Percentiles rank a stretch among this genome's conserved stretches.
These are phyloP conservation scores for Corchorus olitorius DNA, from an alignment of 345 rosid species.

Conservation along the genomic window DNA sequence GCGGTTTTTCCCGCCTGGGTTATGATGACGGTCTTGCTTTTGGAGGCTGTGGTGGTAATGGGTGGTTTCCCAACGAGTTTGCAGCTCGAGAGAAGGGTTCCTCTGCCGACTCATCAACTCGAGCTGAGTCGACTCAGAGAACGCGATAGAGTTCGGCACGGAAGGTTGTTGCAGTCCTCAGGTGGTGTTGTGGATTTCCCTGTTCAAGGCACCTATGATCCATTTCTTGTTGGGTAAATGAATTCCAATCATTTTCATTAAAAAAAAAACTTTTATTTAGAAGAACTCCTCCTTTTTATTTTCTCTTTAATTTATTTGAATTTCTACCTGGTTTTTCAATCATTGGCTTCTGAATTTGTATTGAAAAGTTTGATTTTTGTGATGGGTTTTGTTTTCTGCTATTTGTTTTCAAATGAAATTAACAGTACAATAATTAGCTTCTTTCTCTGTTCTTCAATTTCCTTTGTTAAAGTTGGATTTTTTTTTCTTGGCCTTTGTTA, in stretches of 20 bases:
- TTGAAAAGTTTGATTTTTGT: not conserved
- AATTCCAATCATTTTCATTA: not conserved
- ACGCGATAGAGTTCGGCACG: slow-evolving; percentile 70
- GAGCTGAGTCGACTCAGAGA: slow-evolving; percentile 62
- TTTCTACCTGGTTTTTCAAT: slow-evolving; percentile 13
- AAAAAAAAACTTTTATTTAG: not conserved
- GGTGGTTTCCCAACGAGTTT: slow-evolving; percentile 59
- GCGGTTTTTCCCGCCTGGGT: slow-evolving; percentile 17
- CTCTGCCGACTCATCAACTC: slow-evolving; percentile 40
- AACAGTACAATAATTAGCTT: not conserved
- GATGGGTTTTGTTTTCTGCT: slow-evolving; percentile 2
- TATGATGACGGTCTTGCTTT: slow-evolving; percentile 6
- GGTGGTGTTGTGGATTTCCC: slow-evolving; percentile 75
- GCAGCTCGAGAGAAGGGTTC: slow-evolving; percentile 61
- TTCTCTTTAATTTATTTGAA: not conserved
- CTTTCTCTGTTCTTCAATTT: not conserved
- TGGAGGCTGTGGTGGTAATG: slow-evolving; percentile 26
- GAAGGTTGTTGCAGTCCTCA: slow-evolving; percentile 71
- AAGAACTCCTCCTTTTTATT: not conserved
- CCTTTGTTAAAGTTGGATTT: not conserved
- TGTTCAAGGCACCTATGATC: slow-evolving; percentile 81
- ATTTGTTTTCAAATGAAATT: slow-evolving; percentile 7
- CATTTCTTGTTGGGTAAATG: slow-evolving; percentile 79
- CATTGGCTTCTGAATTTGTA: slow-evolving; percentile 1
- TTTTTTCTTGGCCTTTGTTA: not conserved